Percentiles rank a stretch among this genome's conserved stretches.
Evolutionary conservation across 768 basidiomycete species (phyloP).

Genomic region (Mrakia hoshinonis): DNA sequence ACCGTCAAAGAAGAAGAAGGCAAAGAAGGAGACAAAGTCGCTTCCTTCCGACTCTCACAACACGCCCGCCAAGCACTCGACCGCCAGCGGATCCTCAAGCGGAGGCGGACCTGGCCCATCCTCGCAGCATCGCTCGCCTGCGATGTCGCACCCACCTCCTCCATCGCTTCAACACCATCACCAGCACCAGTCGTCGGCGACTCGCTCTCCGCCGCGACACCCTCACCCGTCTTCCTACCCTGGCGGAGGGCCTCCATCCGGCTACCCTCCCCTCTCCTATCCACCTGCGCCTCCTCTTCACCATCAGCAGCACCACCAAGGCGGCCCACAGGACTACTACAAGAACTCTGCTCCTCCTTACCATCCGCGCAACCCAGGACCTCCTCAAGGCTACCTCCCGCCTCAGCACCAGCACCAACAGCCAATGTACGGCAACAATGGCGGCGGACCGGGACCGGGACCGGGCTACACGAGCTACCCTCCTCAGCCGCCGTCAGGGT

Average conservation of each 20-base stretch:
- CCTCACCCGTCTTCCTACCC: conserved; percentile 5
- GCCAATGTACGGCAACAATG: background rate
- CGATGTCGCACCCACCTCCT: background rate
- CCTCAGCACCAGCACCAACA: background rate
- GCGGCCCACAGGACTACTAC: conserved; percentile 1
- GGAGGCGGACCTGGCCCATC: conserved; percentile 11
- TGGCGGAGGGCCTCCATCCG: background rate
- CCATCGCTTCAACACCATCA: background rate
- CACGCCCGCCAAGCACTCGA: background rate
- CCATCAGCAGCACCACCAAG: conserved; percentile 1
- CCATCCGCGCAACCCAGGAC: background rate
- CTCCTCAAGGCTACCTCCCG: background rate
- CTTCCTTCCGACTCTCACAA: background rate
- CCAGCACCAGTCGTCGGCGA: background rate
- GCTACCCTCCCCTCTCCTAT: background rate
- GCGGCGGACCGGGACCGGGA: background rate
- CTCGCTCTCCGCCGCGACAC: background rate
- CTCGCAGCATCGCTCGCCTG: background rate
- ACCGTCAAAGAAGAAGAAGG: background rate
- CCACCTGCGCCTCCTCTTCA: background rate
- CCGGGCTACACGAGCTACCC: background rate
- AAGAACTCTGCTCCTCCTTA: background rate
- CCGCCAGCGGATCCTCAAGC: background rate
- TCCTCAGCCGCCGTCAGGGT: background rate
- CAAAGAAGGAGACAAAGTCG: background rate